Evolutionary conservation across 2,329 filamentous ascomycete species (phyloP), one percentile per base, ranked within the genome.

Genomic region (Pseudogymnoascus sp.): DNA sequence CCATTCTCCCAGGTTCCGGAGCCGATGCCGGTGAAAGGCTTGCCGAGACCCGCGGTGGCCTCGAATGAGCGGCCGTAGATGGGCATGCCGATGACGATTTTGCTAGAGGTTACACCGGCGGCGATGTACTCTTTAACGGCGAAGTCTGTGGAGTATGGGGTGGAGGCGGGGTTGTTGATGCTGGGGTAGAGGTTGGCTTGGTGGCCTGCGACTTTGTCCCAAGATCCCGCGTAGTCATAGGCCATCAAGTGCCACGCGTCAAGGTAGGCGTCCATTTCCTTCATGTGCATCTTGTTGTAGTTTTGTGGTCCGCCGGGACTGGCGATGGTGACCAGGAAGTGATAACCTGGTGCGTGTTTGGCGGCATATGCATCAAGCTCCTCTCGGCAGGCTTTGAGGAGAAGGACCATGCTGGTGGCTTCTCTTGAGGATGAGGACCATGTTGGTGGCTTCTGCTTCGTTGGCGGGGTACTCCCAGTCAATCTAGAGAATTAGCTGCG

Each of bases 51-150:
- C 15, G 77, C 73, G 0, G 90, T 88, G 37, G 78, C 74, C 58
- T 79, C 74, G 69, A 93, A 94, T 0, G 86, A 78, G 21, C 88
- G 86, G 1, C 90, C 90, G 71, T 94, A 94, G 6, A 95, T 77
- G 0, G 91, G 90, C 81, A 94, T 87, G 2, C 90, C 90, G 4
- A 94, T 77, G 1, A 90, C 81, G 61, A 95, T 82, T 73, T 93
- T 93, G 60, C 73, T 71, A 0, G 83, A 69, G 0, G 83, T 77
- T 0, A 94, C 82, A 5, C 86, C 86, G 4, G 81, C 80, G 0
- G 76, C 72, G 33, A 86, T 74, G 74, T 95, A 95, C 61, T 81
- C 84, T 4, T 78, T 72, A 45, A 95, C 75, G 2, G 89, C 88
- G n/a, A 77, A 74, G 33, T 87, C 78, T 1, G 87, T 87, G 70